These are phyloP conservation scores for Monosporozyma solicola DNA, from an alignment of 805 yeast genomes.

Conservation along the genomic window DNA sequence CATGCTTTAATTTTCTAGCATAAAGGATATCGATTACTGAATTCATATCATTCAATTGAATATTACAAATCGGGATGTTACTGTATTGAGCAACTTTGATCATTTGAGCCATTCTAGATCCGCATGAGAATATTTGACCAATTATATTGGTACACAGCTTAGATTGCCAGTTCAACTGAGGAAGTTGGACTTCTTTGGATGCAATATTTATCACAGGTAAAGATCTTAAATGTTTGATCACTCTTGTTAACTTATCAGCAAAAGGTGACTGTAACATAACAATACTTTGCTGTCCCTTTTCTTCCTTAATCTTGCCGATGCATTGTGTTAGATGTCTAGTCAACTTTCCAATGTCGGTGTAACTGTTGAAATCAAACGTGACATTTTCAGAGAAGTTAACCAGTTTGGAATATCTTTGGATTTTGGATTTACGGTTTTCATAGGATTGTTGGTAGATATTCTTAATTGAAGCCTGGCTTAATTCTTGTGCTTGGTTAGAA, in stretches of 20 bases:
- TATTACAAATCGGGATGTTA: slow-evolving; percentile 78
- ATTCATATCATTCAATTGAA: slow-evolving; percentile 67
- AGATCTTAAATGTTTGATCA: slow-evolving; percentile 40
- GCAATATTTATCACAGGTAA: slow-evolving; percentile 59
- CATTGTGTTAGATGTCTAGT: slow-evolving; percentile 49
- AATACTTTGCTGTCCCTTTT: slow-evolving; percentile 54
- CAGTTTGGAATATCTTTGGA: slow-evolving; percentile 36
- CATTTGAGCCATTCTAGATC: slow-evolving; percentile 63
- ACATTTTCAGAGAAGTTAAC: slow-evolving; percentile 46
- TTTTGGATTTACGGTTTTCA: slow-evolving; percentile 37
- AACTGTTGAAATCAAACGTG: slow-evolving; percentile 47
- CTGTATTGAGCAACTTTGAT: slow-evolving; percentile 60
- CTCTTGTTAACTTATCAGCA: slow-evolving; percentile 36
- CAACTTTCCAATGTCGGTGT: slow-evolving; percentile 45
- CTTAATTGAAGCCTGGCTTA: slow-evolving; percentile 27
- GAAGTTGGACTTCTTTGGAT: slow-evolving; percentile 49
- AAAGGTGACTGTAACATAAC: slow-evolving; percentile 70
- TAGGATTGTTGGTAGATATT: slow-evolving; percentile 48
- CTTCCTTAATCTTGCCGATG: slow-evolving; percentile 51
- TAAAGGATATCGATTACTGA: slow-evolving; percentile 78
- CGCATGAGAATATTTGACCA: slow-evolving; percentile 63
- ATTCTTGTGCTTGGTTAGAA: slow-evolving; percentile 49
- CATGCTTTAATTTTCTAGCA: slow-evolving; percentile 62
- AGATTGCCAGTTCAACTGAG: slow-evolving; percentile 77
- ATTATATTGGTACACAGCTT: slow-evolving; percentile 54